Percentiles rank a stretch among this genome's conserved stretches.
phyloP scores from a whole-genome alignment of 192 early-diverging fungal genomes.

The Entomortierella chlamydospora region DNA sequence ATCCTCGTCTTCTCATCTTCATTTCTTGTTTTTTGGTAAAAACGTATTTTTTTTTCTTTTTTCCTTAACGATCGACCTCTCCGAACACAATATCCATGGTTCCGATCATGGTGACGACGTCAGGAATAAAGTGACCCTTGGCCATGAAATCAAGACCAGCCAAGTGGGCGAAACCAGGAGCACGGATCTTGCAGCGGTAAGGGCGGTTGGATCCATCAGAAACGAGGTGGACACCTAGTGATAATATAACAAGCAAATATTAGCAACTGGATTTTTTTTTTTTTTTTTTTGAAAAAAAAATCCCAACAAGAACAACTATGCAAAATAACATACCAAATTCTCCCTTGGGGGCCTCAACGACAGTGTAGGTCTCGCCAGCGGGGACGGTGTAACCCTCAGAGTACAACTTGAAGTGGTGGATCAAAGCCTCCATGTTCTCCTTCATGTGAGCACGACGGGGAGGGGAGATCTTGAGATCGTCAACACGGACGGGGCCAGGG shows the following conservation, averaged over 20 bases:
- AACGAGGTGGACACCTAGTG: conserved; percentile 80
- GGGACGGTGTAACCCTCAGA: conserved; percentile 99
- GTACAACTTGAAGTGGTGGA: conserved; percentile 99
- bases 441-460: conserved; percentile 96
- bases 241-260: not conserved
- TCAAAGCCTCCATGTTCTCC: conserved; percentile 98
- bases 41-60: not conserved
- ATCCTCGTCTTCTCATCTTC: not conserved
- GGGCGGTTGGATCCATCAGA: conserved; percentile 94
- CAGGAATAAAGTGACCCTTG: conserved; percentile 92
- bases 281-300: too few species aligned
- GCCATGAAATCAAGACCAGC: conserved; percentile 91
- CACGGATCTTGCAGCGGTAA: conserved; percentile 97
- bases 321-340: conserved; percentile 82
- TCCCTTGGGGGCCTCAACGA: conserved; percentile 98
- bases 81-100: conserved; percentile 99
- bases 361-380: conserved; percentile 97
- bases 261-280: not conserved
- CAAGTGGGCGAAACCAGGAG: conserved; percentile 96
- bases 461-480: conserved; percentile 97
- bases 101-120: conserved; percentile 96
- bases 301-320: not conserved
- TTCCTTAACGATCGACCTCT: conserved; percentile 81
- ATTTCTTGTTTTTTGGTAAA: too few species aligned
- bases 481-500: conserved; percentile 91